phyloP scores from a whole-genome alignment of 352 stramenopile species.

The Phytophthora rubi region DNA sequence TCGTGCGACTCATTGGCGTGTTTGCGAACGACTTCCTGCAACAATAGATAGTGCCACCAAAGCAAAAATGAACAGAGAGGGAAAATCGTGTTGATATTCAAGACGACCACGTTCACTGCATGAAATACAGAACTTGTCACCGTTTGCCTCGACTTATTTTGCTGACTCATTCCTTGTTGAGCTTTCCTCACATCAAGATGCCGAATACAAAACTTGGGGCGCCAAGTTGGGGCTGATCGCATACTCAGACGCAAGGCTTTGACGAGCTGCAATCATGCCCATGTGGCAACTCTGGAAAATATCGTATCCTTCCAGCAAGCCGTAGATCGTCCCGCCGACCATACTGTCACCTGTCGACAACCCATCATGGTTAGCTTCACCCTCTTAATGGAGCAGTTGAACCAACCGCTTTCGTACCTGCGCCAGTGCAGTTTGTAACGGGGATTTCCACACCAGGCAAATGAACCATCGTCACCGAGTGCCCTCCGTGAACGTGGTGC shows the following conservation, averaged over 20 bases:
- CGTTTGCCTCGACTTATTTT: constrained; percentile 4
- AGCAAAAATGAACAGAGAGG: constrained; percentile 9
- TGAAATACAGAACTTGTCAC: constrained; percentile 21
- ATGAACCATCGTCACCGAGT: constrained; percentile 67
- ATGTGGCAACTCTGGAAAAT: constrained; percentile 75
- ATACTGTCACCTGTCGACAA: constrained; percentile 69
- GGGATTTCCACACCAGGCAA: constrained; percentile 60
- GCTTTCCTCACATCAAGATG: constrained; percentile 11
- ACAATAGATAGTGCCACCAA: constrained; percentile 53
- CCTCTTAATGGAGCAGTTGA: neutral
- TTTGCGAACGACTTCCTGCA: constrained; percentile 74
- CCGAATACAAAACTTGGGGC: constrained; percentile 41
- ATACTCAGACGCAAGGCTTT: constrained; percentile 69
- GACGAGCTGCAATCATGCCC: constrained; percentile 75
- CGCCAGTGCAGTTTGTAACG: constrained; percentile 77
- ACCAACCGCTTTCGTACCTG: constrained; percentile 42
- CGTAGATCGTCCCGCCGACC: constrained; percentile 81
- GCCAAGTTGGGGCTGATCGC: constrained; percentile 68
- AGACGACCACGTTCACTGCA: constrained; percentile 18
- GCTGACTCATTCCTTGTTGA: neutral
- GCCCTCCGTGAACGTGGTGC: constrained; percentile 53
- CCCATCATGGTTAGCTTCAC: constrained; percentile 10
- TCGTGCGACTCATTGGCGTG: constrained; percentile 61
- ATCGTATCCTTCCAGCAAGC: constrained; percentile 63
- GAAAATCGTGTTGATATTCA: constrained; percentile 15